A percentile compares a stretch with the other conserved stretches of the same genome.
These are phyloP conservation scores for Elsinoe ampelina DNA, from an alignment of 2,329 filamentous ascomycete species.

Conservation along the genomic window DNA sequence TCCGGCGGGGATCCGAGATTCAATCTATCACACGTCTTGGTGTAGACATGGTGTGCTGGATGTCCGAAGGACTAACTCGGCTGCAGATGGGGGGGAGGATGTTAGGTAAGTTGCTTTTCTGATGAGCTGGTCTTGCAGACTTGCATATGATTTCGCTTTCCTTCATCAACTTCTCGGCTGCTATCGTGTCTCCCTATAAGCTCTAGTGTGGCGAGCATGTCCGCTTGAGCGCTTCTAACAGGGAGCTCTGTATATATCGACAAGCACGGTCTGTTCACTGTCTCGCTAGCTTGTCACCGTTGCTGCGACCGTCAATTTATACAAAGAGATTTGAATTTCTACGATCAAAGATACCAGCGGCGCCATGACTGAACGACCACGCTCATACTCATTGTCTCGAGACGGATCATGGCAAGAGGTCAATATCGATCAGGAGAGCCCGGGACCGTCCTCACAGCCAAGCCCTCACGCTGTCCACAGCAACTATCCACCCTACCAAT, in stretches of 20 bases:
- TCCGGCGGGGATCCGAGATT: conserved; percentile 8
- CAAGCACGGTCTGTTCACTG: too few species aligned
- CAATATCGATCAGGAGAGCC: background rate
- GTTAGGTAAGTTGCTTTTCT: background rate
- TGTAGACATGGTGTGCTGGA: background rate
- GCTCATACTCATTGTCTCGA: background rate
- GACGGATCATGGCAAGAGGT: background rate
- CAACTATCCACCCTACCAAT: background rate
- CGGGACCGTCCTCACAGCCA: background rate
- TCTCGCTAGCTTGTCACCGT: too few species aligned
- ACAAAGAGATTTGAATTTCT: background rate
- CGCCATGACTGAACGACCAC: background rate
- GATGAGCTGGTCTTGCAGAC: background rate
- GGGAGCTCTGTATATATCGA: too few species aligned
- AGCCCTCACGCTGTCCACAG: background rate
- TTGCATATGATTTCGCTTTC: background rate
- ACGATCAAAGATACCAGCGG: background rate
- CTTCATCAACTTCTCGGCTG: background rate
- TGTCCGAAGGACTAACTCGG: background rate
- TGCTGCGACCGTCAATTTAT: background rate
- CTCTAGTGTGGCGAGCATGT: too few species aligned
- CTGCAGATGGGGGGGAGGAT: background rate
- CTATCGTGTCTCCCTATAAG: background rate
- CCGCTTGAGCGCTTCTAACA: too few species aligned
- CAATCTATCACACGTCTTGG: conserved; percentile 4